phyloP scores from a whole-genome alignment of 805 yeast species.

The Pichia occidentalis region DNA sequence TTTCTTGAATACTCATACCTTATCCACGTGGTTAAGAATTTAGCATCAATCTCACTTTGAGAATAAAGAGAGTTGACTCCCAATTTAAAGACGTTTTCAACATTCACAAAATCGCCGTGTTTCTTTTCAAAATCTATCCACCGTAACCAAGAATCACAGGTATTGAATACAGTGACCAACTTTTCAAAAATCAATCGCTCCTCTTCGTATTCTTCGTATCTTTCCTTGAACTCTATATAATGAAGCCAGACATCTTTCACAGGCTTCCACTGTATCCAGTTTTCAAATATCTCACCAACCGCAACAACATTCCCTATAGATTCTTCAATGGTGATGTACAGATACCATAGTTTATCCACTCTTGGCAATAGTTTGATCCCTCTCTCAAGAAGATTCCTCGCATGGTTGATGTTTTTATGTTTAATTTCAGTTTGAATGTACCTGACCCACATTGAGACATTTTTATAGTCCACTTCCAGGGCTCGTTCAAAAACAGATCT shows the following conservation, averaged over 20 bases:
- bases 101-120: slow-evolving; percentile 38
- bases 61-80: slow-evolving; percentile 50
- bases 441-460: slow-evolving; percentile 79
- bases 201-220: slow-evolving; percentile 47
- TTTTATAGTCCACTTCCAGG: slow-evolving; percentile 57
- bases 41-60: slow-evolving; percentile 29
- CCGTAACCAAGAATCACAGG: slow-evolving; percentile 55
- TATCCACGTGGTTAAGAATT: slow-evolving; percentile 51
- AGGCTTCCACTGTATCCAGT: slow-evolving; percentile 83
- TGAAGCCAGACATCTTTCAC: slow-evolving; percentile 61
- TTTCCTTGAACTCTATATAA: slow-evolving; percentile 62
- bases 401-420: slow-evolving; percentile 73
- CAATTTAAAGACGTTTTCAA: slow-evolving; percentile 59
- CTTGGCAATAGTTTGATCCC: slow-evolving; percentile 70
- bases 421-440: slow-evolving; percentile 76
- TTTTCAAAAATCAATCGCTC: slow-evolving; percentile 53
- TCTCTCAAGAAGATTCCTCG: slow-evolving; percentile 75
- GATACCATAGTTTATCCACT: slow-evolving; percentile 80
- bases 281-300: slow-evolving; percentile 59
- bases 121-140: slow-evolving; percentile 72
- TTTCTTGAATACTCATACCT: slow-evolving; percentile 58
- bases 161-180: slow-evolving; percentile 48
- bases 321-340: slow-evolving; percentile 79
- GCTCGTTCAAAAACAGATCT: slow-evolving; percentile 87
- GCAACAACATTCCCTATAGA: slow-evolving; percentile 56